Conservation (phyloP, 352 stramenopile species). For the Pythium biforme region DNA sequence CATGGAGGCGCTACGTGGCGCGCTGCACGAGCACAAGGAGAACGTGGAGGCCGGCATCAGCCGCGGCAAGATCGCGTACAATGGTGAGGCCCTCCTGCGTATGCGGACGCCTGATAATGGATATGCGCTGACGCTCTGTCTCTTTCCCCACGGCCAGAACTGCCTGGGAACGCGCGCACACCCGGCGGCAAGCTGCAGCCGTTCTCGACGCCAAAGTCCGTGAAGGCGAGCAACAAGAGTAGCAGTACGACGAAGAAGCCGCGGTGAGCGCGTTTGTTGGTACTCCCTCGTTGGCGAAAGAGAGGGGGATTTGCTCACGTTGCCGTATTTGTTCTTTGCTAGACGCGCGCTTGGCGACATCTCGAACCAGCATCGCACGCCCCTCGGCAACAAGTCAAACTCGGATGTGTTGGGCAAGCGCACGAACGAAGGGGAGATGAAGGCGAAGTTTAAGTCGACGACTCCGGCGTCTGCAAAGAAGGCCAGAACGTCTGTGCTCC, state of each 20-base stretch:
- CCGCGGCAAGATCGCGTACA: constrained; percentile 33
- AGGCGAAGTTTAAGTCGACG: constrained; percentile 11
- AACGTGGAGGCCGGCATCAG: constrained; percentile 49
- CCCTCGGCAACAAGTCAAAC: constrained; percentile 17
- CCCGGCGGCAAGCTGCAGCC: constrained; percentile 15
- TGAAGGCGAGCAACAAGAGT: constrained; percentile 22
- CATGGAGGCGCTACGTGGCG: constrained; percentile 51
- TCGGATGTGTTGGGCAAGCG: constrained; percentile 15
- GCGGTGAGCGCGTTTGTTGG: too few species aligned
- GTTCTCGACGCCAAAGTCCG: constrained; percentile 41
- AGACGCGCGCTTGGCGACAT: constrained; percentile 76
- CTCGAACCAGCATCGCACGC: constrained; percentile 66
- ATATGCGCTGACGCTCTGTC: not conserved
- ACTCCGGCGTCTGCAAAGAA: constrained; percentile 23
- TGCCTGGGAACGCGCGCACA: constrained; percentile 13
- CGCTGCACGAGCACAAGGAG: constrained; percentile 61
- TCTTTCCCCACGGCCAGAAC: constrained; percentile 5
- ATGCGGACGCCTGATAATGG: not conserved
- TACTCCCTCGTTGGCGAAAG: too few species aligned
- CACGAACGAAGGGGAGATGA: constrained; percentile 1
- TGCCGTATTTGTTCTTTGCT: not conserved
- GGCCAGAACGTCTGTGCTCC: constrained; percentile 7
- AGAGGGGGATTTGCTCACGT: too few species aligned
- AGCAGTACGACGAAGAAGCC: constrained; percentile 41
- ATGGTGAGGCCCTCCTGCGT: constrained; percentile 18